phyloP scores from a whole-genome alignment of 1,284 basidiomycete species.

The Cryptococcus hybrid region DNA sequence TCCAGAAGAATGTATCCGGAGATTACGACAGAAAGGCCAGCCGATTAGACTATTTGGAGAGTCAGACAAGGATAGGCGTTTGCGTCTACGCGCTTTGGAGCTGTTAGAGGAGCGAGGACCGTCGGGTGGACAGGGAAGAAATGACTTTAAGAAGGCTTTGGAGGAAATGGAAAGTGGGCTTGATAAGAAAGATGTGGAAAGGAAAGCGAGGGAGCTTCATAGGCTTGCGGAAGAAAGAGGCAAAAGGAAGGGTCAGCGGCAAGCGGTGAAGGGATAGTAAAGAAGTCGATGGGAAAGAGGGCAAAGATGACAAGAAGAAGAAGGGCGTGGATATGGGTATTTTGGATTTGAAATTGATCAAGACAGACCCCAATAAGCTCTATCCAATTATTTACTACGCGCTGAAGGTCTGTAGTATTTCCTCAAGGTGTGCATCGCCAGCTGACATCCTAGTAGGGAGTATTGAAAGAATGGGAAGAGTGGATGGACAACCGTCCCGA shows the following conservation, averaged over 20 bases:
- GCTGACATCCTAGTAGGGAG: conserved; percentile 52
- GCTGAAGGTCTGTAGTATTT: conserved; percentile 60
- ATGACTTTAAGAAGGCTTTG: conserved; percentile 91
- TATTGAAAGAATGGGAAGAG: conserved; percentile 93
- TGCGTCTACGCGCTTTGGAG: conserved; percentile 88
- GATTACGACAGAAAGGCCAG: conserved; percentile 86
- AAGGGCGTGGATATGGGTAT: conserved; percentile 56
- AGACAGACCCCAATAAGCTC: conserved; percentile 90
- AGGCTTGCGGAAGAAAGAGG: conserved; percentile 22
- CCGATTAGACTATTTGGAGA: conserved; percentile 95
- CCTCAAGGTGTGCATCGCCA: background rate
- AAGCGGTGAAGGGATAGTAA: background rate
- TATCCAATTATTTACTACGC: conserved; percentile 98
- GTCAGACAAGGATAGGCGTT: conserved; percentile 84
- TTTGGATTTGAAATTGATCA: conserved; percentile 76
- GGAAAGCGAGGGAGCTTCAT: conserved; percentile 31
- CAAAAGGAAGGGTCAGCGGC: conserved; percentile 4
- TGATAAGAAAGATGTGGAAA: conserved; percentile 64
- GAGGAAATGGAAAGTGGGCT: conserved; percentile 77
- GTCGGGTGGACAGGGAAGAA: conserved; percentile 52
- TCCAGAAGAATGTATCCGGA: conserved; percentile 84
- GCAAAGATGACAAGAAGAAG: conserved; percentile 33
- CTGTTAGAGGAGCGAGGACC: conserved; percentile 81
- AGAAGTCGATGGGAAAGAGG: conserved; percentile 8
- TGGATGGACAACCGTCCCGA: conserved; percentile 85